A percentile compares a stretch with the other conserved stretches of the same genome.
Evolutionary conservation across 1,139 yeast genomes (phyloP).

Genomic region (Yamadazyma kanchanaburiensis): DNA sequence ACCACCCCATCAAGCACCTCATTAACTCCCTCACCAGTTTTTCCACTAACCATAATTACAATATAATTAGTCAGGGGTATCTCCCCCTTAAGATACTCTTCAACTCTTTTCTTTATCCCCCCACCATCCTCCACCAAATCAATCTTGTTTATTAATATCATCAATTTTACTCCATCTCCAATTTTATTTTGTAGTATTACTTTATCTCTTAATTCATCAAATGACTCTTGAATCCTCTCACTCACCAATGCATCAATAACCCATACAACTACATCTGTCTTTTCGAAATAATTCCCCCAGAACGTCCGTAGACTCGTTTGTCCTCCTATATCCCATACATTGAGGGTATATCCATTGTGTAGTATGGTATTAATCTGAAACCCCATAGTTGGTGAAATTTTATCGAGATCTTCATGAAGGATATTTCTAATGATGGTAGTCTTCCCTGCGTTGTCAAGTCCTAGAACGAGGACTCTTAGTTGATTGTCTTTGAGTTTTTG

Average conservation of each 20-base stretch:
- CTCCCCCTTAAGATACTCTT: constrained; percentile 20
- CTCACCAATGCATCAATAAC: constrained; percentile 73
- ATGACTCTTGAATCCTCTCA: constrained; percentile 64
- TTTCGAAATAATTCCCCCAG: constrained; percentile 90
- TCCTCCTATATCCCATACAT: constrained; percentile 89
- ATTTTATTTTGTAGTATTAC: constrained; percentile 67
- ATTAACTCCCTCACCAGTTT: constrained; percentile 48
- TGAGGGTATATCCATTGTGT: constrained; percentile 29
- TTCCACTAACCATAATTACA: constrained; percentile 52
- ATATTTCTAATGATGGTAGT: constrained; percentile 71
- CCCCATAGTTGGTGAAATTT: constrained; percentile 52
- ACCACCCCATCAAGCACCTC: too few relatives aligned
- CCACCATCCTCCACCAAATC: constrained; percentile 36
- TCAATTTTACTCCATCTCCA: constrained; percentile 54
- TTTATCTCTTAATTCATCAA: constrained; percentile 54
- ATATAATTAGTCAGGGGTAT: constrained; percentile 25
- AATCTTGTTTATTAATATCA: constrained; percentile 56
- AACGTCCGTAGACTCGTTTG: constrained; percentile 74
- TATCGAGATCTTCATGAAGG: constrained; percentile 45
- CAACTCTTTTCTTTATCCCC: constrained; percentile 16
- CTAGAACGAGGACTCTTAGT: constrained; percentile 69
- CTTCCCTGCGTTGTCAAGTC: constrained; percentile 88
- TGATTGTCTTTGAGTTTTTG: constrained; percentile 81
- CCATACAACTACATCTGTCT: constrained; percentile 85
- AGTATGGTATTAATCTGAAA: constrained; percentile 45